Evolutionary conservation across 768 basidiomycete genomes (phyloP).

Genomic region (Podaxis pistillaris): DNA sequence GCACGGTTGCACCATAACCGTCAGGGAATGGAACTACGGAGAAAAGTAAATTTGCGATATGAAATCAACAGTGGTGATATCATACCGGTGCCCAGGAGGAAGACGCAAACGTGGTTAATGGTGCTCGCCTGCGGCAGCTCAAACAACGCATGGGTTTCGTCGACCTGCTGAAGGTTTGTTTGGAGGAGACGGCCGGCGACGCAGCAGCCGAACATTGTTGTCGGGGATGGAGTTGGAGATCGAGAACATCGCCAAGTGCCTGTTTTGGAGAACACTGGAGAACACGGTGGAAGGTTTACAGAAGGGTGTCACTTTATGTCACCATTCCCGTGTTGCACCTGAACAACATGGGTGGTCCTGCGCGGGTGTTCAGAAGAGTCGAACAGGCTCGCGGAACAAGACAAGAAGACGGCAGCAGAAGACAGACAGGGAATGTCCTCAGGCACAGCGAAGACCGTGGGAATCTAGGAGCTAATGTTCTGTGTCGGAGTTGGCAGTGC

Average conservation of each 20-base stretch:
- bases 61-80: slow-evolving; percentile 9
- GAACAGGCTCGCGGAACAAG: background rate
- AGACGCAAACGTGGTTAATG: slow-evolving; percentile 86
- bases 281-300: background rate
- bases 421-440: background rate
- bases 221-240: background rate
- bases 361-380: background rate
- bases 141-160: slow-evolving; percentile 81
- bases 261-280: background rate
- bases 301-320: background rate
- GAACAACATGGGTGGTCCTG: background rate
- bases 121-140: slow-evolving; percentile 66
- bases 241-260: background rate
- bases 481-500: slow-evolving; percentile 3
- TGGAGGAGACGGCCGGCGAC: slow-evolving; percentile 78
- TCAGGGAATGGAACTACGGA: slow-evolving; percentile 71
- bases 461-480: slow-evolving; percentile 1
- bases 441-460: background rate
- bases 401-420: background rate
- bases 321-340: background rate
- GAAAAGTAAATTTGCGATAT: slow-evolving; percentile 1
- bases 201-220: slow-evolving; percentile 72
- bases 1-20: slow-evolving; percentile 81
- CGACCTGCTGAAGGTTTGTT: slow-evolving; percentile 78
- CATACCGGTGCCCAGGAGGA: slow-evolving; percentile 75